phyloP scores from a whole-genome alignment of 73 alveolate genomes.

The Paramecium octaurelia region DNA sequence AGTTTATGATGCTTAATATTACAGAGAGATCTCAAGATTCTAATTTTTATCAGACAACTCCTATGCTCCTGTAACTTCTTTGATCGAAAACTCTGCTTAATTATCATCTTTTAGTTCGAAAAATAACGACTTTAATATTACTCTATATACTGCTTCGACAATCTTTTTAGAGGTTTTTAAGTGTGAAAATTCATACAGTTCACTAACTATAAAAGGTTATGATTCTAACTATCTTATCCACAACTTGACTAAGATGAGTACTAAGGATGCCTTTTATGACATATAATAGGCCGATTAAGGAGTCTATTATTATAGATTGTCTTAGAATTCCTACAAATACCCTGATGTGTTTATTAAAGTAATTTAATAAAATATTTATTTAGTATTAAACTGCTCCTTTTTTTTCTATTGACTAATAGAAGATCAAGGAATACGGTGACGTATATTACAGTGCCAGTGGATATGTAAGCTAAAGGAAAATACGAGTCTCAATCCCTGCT shows the following conservation, averaged over 20 bases:
- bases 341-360: slow-evolving; percentile 1
- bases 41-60: neutral
- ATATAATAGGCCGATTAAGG: neutral
- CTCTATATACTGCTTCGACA: neutral
- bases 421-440: neutral
- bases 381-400: neutral
- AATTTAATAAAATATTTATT: neutral
- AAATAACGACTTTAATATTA: neutral
- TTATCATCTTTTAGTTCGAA: neutral
- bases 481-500: neutral
- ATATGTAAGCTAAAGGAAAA: neutral
- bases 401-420: too few species aligned
- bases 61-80: neutral
- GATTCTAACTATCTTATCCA: neutral
- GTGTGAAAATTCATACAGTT: neutral
- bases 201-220: neutral
- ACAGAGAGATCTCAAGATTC: neutral
- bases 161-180: neutral
- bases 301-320: neutral
- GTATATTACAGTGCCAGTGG: neutral
- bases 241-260: neutral
- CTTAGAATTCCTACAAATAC: neutral
- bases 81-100: neutral
- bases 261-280: neutral
- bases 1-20: neutral